Base-by-base conservation (phyloP, 768 basidiomycete species). In the Boletus tomentosulus region DNA sequence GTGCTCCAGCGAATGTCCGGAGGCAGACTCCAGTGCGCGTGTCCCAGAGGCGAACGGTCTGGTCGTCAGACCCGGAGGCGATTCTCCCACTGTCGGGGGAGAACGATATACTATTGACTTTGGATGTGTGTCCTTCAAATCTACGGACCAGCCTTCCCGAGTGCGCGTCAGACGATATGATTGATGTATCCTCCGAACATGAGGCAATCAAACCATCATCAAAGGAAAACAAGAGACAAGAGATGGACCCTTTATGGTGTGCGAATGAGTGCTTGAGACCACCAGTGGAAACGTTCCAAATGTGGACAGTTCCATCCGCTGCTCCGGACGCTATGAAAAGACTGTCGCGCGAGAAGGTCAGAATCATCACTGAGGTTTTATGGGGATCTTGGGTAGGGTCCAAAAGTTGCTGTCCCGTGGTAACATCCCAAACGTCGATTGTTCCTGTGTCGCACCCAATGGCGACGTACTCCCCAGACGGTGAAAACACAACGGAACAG, bases 11-110 rank as follows among this genome's bases (percentile, higher is more conserved):
- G 10, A 47, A 60, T 16, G 57, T 58, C 6, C 55, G 50, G 11
- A 65, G 37, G 35, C 57, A 61, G 16, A 57, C 56, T 45, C 52
- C 65, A 8, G 66, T 60, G 22, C 39, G 50, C 24, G 52, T 50
- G 19, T 65, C 62, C 66, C 66, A 67, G 12, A 66, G 54, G 37
- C 66, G 66, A 30, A 66, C 44, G 3, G 50, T 55, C 25, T 49
- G 57, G 25, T 67, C 66, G 10, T 55, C 38, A 6, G 64, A 68
- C 9, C 59, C 62, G 0, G 66, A 67, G 3, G 54, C 62, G 28
- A 67, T 58, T 27, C 38, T 55, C 28, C 2, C 45, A 7, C 35
- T 45, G 35, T 68, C 57, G 24, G 50, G 46, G 3, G 66, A 67
- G 45, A 68, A 61, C 7, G 66, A 48, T 28, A 67, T 53, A 31